Conservation (phyloP, 352 stramenopile genomes). For the Plasmopara muralis region DNA sequence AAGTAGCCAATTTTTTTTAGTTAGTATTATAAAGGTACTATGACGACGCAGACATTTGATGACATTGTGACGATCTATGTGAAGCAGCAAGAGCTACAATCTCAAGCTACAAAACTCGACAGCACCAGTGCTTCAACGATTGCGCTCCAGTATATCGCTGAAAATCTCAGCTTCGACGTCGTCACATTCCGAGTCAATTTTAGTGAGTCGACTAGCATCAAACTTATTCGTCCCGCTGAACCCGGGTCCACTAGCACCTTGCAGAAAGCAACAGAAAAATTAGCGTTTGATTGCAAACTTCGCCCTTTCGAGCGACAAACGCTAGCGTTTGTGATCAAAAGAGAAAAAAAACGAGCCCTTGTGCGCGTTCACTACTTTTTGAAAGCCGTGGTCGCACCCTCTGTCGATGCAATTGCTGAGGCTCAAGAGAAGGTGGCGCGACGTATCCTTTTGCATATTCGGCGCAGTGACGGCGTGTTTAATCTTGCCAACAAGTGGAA, state of each 20-base stretch:
- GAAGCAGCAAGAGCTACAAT: conserved; percentile 16
- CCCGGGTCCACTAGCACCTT: not conserved
- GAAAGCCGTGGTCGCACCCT: conserved; percentile 6
- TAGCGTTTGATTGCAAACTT: conserved; percentile 27
- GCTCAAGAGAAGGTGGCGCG: conserved; percentile 3
- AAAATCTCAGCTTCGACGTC: conserved; percentile 31
- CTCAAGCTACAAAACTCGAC: conserved; percentile 1
- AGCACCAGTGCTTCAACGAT: not conserved
- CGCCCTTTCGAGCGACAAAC: conserved; percentile 31
- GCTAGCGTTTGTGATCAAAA: conserved; percentile 28
- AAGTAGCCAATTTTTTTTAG: too few species aligned
- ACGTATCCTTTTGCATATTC: conserved; percentile 5
- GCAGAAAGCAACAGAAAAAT: conserved; percentile 1
- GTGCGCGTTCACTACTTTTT: conserved; percentile 39
- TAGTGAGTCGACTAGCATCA: conserved; percentile 29
- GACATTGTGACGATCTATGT: conserved; percentile 31
- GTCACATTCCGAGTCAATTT: conserved; percentile 46
- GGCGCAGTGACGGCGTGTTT: conserved; percentile 11
- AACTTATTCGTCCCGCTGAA: conserved; percentile 17
- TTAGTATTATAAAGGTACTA: too few species aligned
- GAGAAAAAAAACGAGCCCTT: conserved; percentile 24
- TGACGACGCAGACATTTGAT: conserved; percentile 17
- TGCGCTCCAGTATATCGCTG: conserved; percentile 38
- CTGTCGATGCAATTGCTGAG: conserved; percentile 8
- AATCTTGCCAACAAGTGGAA: conserved; percentile 17